Percentiles rank a stretch among this genome's conserved stretches.
phyloP scores from a whole-genome alignment of 1,284 basidiomycete genomes.

The Hemileia vastatrix region DNA sequence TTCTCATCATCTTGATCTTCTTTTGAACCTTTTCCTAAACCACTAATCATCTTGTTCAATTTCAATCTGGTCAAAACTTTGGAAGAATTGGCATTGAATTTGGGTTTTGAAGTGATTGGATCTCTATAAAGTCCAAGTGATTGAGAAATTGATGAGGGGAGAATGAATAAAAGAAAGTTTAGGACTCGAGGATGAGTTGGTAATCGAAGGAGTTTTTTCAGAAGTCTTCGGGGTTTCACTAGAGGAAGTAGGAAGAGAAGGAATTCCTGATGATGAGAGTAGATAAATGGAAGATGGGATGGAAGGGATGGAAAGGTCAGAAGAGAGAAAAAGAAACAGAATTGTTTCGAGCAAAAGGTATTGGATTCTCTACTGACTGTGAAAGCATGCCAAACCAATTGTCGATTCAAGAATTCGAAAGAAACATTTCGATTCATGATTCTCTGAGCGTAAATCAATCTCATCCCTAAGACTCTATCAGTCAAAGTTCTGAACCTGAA shows the following conservation, averaged over 20 bases:
- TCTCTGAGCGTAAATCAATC: slow-evolving; percentile 64
- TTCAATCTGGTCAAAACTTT: slow-evolving; percentile 34
- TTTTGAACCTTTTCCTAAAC: background rate
- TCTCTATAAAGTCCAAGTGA: slow-evolving; percentile 39
- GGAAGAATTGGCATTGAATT: slow-evolving; percentile 30
- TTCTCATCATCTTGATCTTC: background rate
- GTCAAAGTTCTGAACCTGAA: slow-evolving; percentile 73
- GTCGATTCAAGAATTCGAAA: slow-evolving; percentile 98
- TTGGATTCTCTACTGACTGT: slow-evolving; percentile 62
- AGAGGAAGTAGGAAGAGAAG: slow-evolving; percentile 83
- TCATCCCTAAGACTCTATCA: slow-evolving; percentile 70
- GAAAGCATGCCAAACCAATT: slow-evolving; percentile 98
- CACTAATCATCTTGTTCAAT: slow-evolving; percentile 9
- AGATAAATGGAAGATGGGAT: background rate
- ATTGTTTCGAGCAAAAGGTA: too few species aligned
- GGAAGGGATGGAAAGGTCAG: slow-evolving; percentile 4
- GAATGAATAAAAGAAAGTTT: slow-evolving; percentile 45
- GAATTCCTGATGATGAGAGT: slow-evolving; percentile 63
- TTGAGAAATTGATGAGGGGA: slow-evolving; percentile 39
- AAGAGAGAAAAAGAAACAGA: slow-evolving; percentile 8
- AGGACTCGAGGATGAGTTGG: slow-evolving; percentile 38
- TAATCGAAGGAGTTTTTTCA: slow-evolving; percentile 54
- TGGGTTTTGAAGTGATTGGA: slow-evolving; percentile 19
- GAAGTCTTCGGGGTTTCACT: slow-evolving; percentile 55
- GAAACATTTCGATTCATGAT: slow-evolving; percentile 77